phyloP scores from a whole-genome alignment of 768 basidiomycete species.

The Tylopilus felleus region DNA sequence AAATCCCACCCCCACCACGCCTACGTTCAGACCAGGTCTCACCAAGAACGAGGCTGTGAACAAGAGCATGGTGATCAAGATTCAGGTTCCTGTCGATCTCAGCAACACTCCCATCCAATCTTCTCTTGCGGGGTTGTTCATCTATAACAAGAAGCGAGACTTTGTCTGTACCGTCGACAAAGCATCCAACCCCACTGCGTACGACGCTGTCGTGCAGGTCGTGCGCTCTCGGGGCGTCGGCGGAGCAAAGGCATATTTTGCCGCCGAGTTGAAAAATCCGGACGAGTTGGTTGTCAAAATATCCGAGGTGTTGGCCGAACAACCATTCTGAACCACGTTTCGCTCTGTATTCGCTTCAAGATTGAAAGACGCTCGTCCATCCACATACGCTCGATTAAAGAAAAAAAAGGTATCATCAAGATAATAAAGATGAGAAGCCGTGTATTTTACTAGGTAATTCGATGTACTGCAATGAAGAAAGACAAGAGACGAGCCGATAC shows the following conservation, averaged over 20 bases:
- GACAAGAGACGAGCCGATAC: background rate
- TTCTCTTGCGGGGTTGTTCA: constrained; percentile 31
- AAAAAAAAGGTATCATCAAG: background rate
- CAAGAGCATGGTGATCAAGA: constrained; percentile 51
- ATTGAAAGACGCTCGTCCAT: background rate
- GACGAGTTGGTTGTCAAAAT: constrained; percentile 50
- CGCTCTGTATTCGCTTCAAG: background rate
- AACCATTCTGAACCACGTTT: constrained; percentile 43
- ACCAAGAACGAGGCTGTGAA: constrained; percentile 23
- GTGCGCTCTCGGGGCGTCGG: constrained; percentile 41
- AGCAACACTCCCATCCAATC: constrained; percentile 1
- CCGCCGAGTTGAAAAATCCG: constrained; percentile 45
- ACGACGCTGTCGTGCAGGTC: constrained; percentile 38
- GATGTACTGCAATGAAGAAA: background rate
- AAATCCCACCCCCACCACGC: constrained; percentile 19
- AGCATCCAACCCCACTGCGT: constrained; percentile 34
- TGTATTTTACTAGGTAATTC: background rate
- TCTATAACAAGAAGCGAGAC: constrained; percentile 54
- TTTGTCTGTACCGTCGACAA: constrained; percentile 44
- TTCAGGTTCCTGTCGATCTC: constrained; percentile 42
- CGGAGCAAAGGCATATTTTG: constrained; percentile 52
- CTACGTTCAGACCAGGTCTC: constrained; percentile 14
- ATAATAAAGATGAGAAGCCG: background rate
- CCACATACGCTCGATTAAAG: background rate
- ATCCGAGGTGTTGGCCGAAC: constrained; percentile 51